These are phyloP conservation scores for Rhodocollybia butyracea DNA, from an alignment of 768 basidiomycete species.

Conservation along the genomic window DNA sequence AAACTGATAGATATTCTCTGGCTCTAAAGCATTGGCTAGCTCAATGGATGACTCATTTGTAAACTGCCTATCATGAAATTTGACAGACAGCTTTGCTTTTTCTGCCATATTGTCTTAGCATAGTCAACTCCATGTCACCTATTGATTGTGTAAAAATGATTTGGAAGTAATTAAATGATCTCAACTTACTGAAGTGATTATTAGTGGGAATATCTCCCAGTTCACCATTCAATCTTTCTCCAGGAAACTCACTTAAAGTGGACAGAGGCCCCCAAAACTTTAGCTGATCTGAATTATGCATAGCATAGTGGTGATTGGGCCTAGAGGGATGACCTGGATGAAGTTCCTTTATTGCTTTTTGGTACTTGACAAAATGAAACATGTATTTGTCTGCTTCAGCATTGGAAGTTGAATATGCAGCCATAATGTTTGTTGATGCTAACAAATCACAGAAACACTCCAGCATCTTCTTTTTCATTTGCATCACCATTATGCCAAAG, in stretches of 20 bases:
- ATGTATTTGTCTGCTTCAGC: conserved; percentile 19
- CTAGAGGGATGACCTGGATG: conserved; percentile 18
- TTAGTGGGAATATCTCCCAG: conserved; percentile 14
- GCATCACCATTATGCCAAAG: conserved; percentile 7
- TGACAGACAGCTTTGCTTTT: conserved; percentile 1
- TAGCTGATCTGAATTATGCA: conserved; percentile 25
- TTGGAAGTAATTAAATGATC: background rate
- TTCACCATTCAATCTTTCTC: conserved; percentile 28
- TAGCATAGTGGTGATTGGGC: conserved; percentile 33
- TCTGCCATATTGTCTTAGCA: conserved; percentile 10
- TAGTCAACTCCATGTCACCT: conserved; percentile 16
- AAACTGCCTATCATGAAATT: conserved; percentile 11
- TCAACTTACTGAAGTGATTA: conserved; percentile 12
- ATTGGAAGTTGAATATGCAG: conserved; percentile 19
- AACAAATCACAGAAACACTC: conserved; percentile 18
- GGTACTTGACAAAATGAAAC: conserved; percentile 20
- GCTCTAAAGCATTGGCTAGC: too few relatives aligned
- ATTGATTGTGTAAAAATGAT: background rate
- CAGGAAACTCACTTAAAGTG: conserved; percentile 26
- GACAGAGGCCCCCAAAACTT: conserved; percentile 29
- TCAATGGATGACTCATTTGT: too few relatives aligned
- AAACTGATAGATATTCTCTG: too few relatives aligned
- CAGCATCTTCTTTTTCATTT: conserved; percentile 5
- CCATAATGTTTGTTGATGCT: conserved; percentile 22
- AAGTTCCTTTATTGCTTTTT: conserved; percentile 14